Conservation (phyloP, 2,329 filamentous ascomycete species). For the Polychaeton citri region DNA sequence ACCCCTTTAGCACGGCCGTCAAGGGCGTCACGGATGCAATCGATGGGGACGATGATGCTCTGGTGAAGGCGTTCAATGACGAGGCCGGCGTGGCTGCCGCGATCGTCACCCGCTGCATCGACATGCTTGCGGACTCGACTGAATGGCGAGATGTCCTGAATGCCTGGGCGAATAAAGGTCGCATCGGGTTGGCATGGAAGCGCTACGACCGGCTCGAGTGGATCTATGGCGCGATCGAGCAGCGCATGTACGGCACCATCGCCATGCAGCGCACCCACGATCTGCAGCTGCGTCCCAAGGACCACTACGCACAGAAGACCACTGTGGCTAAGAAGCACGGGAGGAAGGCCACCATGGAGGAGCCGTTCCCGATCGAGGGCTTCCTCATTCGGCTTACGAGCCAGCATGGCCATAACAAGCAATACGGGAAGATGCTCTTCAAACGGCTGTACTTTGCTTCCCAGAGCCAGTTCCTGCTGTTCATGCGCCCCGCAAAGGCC, state of each 20-base stretch:
- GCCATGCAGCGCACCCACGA: conserved; percentile 55
- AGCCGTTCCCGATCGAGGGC: conserved; percentile 51
- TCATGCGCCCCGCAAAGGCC: conserved; percentile 46
- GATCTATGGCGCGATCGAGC: conserved; percentile 52
- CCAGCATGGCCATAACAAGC: conserved; percentile 45
- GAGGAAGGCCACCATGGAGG: conserved; percentile 38
- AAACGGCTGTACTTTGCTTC: conserved; percentile 53
- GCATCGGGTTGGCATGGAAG: conserved; percentile 55
- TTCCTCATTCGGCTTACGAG: conserved; percentile 53
- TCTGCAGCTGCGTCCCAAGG: conserved; percentile 50
- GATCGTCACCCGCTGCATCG: conserved; percentile 45
- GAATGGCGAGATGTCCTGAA: conserved; percentile 49
- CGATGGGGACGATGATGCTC: conserved; percentile 33
- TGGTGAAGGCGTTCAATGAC: conserved; percentile 31
- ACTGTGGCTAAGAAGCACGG: conserved; percentile 26
- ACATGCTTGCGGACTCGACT: conserved; percentile 40
- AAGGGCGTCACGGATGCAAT: conserved; percentile 27
- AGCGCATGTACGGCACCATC: conserved; percentile 56
- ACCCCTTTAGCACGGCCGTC: conserved; percentile 43
- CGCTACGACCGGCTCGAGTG: conserved; percentile 56
- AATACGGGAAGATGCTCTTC: conserved; percentile 48
- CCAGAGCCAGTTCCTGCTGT: conserved; percentile 50
- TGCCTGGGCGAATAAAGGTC: conserved; percentile 44
- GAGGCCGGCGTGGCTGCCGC: conserved; percentile 43
- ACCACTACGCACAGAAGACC: conserved; percentile 46